Base-by-base conservation (phyloP, 2,329 filamentous ascomycete species). In the Paracoccidioides brasiliensis region DNA sequence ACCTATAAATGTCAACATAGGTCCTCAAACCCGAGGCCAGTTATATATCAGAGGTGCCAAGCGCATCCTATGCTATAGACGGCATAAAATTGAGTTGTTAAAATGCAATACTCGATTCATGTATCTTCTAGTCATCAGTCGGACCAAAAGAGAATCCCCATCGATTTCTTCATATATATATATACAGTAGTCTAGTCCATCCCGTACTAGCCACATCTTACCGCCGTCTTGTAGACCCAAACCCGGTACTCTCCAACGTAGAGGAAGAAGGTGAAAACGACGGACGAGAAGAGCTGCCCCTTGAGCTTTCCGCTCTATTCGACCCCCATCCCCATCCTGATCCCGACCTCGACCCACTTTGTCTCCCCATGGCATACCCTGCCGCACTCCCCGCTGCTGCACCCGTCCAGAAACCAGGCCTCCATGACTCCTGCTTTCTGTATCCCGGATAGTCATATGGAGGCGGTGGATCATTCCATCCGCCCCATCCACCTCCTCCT, bases 351-450 rank as follows among this genome's bases (percentile, higher is more conserved):
- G 48, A 52, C 15, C 49, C 37, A 35, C 66, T 58, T 64, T 62
- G 56, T 53, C 63, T 70, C 14, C 72, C 73, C 44, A 72, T 60
- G 2, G 66, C 61, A 64, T 75, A 76, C 9, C 72, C 74, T 33
- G 70, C 69, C 14, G 70, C 68, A 7, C 66, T 69, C 53, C 74
- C 74, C 48, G 70, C 66, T 43, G 70, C 58, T 9, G 69, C 70
- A 28, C 74, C 74, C 28, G 72, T 69, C 74, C 74, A 76, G 55
- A 76, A 76, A 1, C 74, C 74, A 0, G 74, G 74, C 53, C 66
- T 68, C 73, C 73, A 76, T 8, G 57, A 54, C 40, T 63, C 60
- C 7, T 57, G 56, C 50, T 55, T 61, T 6, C 56, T 57, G 52
- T 56, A 55, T 43, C 61, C 59, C 7, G 66, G 56, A 54, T 60